Evolutionary conservation across 1,284 basidiomycete genomes (phyloP).

Genomic region (Boletus semigastroideus): DNA sequence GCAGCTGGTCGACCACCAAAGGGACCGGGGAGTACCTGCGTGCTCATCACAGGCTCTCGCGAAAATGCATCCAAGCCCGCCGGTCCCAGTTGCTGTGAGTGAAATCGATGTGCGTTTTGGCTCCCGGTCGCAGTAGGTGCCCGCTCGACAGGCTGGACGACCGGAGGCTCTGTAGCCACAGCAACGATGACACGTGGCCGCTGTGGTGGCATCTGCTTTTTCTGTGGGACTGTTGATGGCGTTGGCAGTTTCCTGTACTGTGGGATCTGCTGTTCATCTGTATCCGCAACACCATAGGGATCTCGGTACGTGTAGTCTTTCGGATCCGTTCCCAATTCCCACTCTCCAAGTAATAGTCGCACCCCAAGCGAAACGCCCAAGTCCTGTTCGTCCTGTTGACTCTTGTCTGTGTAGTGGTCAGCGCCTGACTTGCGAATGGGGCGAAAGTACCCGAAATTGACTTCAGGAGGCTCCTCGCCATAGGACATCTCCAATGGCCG

Average conservation of each 20-base stretch:
- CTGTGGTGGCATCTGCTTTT: conserved; percentile 17
- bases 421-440: conserved; percentile 40
- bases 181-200: conserved; percentile 39
- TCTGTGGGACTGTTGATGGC: conserved; percentile 16
- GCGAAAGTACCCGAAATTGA: conserved; percentile 60
- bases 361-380: conserved; percentile 43
- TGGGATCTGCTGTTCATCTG: conserved; percentile 15
- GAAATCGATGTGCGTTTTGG: conserved; percentile 7
- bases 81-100: conserved; percentile 15
- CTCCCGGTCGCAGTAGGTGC: conserved; percentile 1
- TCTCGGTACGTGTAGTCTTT: conserved; percentile 52
- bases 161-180: conserved; percentile 20
- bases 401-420: conserved; percentile 30
- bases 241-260: conserved; percentile 13
- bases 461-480: conserved; percentile 48
- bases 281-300: conserved; percentile 46
- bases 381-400: conserved; percentile 19
- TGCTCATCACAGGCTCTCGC: conserved; percentile 54
- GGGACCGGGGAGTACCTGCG: conserved; percentile 70
- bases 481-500: conserved; percentile 53
- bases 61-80: conserved; percentile 30
- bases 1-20: conserved; percentile 58
- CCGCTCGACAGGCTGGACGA: conserved; percentile 13
- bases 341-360: conserved; percentile 62
- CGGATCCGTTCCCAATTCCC: conserved; percentile 57